Percentiles rank a stretch among this genome's conserved stretches.
These are phyloP conservation scores for Penicillium sp. DNA, from an alignment of 2,329 filamentous ascomycete species.

Conservation along the genomic window DNA sequence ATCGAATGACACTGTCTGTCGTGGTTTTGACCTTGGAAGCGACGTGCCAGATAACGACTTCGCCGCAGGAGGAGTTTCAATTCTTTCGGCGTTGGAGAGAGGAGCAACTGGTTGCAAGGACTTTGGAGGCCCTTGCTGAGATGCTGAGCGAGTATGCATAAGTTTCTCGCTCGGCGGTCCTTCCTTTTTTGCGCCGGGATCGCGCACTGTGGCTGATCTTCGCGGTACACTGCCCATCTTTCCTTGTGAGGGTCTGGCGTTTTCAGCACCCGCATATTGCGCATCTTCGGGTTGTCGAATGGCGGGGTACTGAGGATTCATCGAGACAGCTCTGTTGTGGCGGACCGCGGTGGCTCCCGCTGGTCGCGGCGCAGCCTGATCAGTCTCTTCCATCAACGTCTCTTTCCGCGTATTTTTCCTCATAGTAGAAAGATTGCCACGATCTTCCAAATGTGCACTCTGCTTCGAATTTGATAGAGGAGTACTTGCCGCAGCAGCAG, in stretches of 20 bases:
- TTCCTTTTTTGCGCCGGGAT: conserved; percentile 17
- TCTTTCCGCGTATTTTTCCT: conserved; percentile 8
- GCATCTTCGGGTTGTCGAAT: conserved; percentile 22
- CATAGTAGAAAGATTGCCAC: conserved; percentile 1
- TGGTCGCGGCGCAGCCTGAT: conserved; percentile 9
- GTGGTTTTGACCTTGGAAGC: conserved; percentile 35
- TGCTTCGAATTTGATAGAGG: conserved; percentile 5
- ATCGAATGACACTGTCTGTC: conserved; percentile 49
- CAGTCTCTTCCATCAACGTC: background rate
- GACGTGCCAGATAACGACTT: conserved; percentile 25
- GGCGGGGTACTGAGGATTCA: conserved; percentile 25
- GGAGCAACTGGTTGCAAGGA: conserved; percentile 5
- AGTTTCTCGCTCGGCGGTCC: conserved; percentile 2
- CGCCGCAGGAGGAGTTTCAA: conserved; percentile 16
- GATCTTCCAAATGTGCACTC: conserved; percentile 12
- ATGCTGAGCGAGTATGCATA: conserved; percentile 17
- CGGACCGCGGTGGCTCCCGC: conserved; percentile 16
- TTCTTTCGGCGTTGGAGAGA: conserved; percentile 13
- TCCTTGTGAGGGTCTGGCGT: conserved; percentile 12
- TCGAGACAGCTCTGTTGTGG: conserved; percentile 20
- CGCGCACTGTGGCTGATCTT: conserved; percentile 31
- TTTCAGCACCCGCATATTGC: conserved; percentile 24
- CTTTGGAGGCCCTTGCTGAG: conserved; percentile 13
- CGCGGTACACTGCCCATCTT: conserved; percentile 27
- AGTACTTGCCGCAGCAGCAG: conserved; percentile 6